phyloP scores from a whole-genome alignment of 495 filamentous ascomycete genomes.

The Choiromyces venosus region DNA sequence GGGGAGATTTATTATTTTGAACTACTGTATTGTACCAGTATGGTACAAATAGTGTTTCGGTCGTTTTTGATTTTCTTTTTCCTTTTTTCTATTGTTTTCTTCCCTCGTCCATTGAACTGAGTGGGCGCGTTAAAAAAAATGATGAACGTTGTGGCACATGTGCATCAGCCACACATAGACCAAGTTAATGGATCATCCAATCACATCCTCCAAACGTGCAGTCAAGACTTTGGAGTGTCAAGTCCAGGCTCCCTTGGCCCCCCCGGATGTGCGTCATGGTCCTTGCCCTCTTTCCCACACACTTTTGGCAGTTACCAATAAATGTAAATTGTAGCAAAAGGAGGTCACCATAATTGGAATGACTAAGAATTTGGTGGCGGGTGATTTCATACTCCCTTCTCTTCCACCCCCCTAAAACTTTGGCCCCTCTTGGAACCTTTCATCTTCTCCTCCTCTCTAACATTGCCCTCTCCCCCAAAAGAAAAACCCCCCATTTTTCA shows the following conservation, averaged over 20 bases:
- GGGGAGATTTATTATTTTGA: background rate
- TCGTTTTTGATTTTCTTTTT: background rate
- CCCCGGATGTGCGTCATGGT: background rate
- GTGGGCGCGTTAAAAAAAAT: background rate
- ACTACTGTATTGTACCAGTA: background rate
- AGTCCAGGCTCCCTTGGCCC: background rate
- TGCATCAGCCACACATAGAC: background rate
- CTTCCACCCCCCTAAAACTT: slow-evolving; percentile 1
- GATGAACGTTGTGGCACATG: background rate
- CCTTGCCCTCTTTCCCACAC: background rate
- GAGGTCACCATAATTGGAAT: slow-evolving; percentile 2
- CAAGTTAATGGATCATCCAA: background rate
- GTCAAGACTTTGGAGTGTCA: background rate
- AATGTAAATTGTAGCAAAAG: background rate
- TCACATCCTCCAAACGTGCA: background rate
- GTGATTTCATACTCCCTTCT: background rate
- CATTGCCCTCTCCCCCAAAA: background rate
- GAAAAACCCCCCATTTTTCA: background rate
- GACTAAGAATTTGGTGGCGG: slow-evolving; percentile 4
- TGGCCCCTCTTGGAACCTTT: slow-evolving; percentile 1
- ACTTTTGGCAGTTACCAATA: too few species aligned
- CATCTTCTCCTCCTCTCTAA: background rate
- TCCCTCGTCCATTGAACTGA: background rate
- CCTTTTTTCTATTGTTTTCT: background rate
- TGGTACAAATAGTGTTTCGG: background rate